Conservation (phyloP, 1,284 basidiomycete genomes). For the Fomes fomentarius region DNA sequence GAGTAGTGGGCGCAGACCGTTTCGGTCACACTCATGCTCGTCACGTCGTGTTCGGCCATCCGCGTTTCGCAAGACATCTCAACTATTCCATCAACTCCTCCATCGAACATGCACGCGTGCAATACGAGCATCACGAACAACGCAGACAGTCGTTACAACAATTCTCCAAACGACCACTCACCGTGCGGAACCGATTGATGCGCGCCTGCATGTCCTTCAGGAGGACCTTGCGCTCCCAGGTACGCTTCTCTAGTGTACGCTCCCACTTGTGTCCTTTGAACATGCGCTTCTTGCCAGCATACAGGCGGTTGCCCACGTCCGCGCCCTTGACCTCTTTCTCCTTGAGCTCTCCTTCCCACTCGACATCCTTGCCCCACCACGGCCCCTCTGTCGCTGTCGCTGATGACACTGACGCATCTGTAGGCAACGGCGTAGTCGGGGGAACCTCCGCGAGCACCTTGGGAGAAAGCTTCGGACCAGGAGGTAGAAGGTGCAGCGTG, state of each 20-base stretch:
- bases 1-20: too few species aligned
- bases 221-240: constrained; percentile 51
- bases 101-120: too few species aligned
- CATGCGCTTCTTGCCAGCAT: constrained; percentile 76
- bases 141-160: too few species aligned
- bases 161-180: constrained; percentile 36
- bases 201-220: constrained; percentile 70
- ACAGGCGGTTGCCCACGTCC: constrained; percentile 63
- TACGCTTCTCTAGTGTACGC: constrained; percentile 49
- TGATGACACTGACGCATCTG: constrained; percentile 3
- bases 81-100: too few species aligned
- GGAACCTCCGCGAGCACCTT: constrained; percentile 20
- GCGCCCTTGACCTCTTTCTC: constrained; percentile 52
- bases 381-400: constrained; percentile 3
- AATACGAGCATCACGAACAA: too few species aligned
- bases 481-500: constrained; percentile 61
- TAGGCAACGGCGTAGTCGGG: constrained; percentile 4
- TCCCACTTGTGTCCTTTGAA: constrained; percentile 89
- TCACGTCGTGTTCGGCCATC: too few species aligned
- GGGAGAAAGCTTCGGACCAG: constrained; percentile 55
- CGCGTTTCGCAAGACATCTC: too few species aligned
- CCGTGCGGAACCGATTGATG: constrained; percentile 64
- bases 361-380: constrained; percentile 44
- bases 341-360: constrained; percentile 61
- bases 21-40: too few species aligned